phyloP scores from a whole-genome alignment of 1,284 basidiomycete species.

The Ganoderma sp. region DNA sequence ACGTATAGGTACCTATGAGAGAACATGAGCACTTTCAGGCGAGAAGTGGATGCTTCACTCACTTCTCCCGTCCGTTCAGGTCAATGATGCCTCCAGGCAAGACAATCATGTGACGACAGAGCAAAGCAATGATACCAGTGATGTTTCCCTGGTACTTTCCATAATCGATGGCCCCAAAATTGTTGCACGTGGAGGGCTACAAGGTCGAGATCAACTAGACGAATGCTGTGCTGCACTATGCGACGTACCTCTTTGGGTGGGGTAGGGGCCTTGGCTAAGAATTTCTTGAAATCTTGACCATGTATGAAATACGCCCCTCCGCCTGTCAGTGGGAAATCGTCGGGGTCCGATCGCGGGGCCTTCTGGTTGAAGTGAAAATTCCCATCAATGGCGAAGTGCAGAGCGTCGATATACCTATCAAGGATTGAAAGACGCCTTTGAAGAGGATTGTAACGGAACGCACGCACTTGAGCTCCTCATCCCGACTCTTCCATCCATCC shows the following conservation, averaged over 20 bases:
- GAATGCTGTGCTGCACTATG: too few species aligned
- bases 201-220: too few species aligned
- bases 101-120: conserved; percentile 14
- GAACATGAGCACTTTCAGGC: too few species aligned
- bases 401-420: conserved; percentile 18
- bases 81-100: conserved; percentile 14
- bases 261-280: background rate
- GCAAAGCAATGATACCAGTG: conserved; percentile 4
- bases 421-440: conserved; percentile 18
- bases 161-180: conserved; percentile 18
- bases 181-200: conserved; percentile 9
- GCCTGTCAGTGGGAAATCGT: conserved; percentile 13
- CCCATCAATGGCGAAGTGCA: conserved; percentile 21
- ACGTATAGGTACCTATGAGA: conserved; percentile 10
- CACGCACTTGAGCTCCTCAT: background rate
- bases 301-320: conserved; percentile 20
- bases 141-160: conserved; percentile 17
- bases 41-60: background rate
- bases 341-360: conserved; percentile 9
- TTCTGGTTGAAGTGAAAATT: conserved; percentile 25
- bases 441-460: background rate
- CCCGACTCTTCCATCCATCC: background rate
- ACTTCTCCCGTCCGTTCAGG: conserved; percentile 11
- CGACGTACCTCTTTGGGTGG: conserved; percentile 8
- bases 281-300: conserved; percentile 14